phyloP scores from a whole-genome alignment of 768 basidiomycete species.

The Cubamyces sp. region DNA sequence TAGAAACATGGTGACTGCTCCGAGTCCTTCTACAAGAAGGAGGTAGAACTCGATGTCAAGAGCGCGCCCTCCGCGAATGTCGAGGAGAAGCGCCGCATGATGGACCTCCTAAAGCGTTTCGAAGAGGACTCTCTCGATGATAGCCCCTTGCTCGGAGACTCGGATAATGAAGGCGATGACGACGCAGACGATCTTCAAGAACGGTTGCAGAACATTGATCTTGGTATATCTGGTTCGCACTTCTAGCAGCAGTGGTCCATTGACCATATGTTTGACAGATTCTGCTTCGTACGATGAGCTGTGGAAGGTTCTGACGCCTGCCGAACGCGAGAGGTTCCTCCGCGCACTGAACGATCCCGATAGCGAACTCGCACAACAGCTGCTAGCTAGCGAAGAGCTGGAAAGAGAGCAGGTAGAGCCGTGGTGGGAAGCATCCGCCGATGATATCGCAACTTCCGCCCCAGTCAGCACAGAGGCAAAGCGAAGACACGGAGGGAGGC shows the following conservation, averaged over 20 bases:
- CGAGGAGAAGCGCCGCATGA: constrained; percentile 65
- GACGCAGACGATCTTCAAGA: constrained; percentile 49
- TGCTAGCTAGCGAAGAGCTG: constrained; percentile 62
- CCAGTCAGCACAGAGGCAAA: neutral
- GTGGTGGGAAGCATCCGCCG: constrained; percentile 67
- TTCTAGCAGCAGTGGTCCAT: neutral
- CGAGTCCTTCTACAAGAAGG: constrained; percentile 79
- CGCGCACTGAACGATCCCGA: constrained; percentile 61
- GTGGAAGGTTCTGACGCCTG: constrained; percentile 62
- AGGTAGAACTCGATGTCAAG: constrained; percentile 67
- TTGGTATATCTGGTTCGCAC: constrained; percentile 49
- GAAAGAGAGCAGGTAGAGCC: constrained; percentile 54
- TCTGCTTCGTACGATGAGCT: constrained; percentile 57
- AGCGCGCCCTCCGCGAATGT: constrained; percentile 55
- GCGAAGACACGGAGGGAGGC: constrained; percentile 40
- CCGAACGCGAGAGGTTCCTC: constrained; percentile 64
- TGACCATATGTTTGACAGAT: constrained; percentile 42
- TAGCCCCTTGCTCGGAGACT: constrained; percentile 33
- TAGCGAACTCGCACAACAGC: constrained; percentile 60
- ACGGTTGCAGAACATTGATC: constrained; percentile 59
- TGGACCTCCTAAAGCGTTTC: constrained; percentile 71
- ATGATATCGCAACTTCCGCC: constrained; percentile 2
- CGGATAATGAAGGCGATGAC: constrained; percentile 43
- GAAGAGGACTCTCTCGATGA: constrained; percentile 60
- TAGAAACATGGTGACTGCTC: constrained; percentile 75